Percentiles rank a stretch among this genome's conserved stretches.
phyloP scores from a whole-genome alignment of 768 basidiomycete genomes.

The Gelatoporia subvermispora region DNA sequence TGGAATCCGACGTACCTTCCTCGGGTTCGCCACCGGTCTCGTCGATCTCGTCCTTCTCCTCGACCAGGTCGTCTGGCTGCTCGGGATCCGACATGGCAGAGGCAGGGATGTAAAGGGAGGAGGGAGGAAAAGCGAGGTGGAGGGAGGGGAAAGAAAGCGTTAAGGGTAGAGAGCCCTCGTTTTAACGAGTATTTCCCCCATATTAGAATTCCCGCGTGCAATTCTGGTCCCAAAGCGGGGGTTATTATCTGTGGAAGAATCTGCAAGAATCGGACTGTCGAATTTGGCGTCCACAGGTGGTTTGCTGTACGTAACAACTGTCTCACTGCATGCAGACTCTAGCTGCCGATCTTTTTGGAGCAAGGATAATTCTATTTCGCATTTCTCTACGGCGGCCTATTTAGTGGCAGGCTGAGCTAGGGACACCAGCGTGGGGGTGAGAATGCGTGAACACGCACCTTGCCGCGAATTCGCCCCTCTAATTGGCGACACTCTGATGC shows the following conservation, averaged over 20 bases:
- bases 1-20: constrained; percentile 23
- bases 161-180: constrained; percentile 59
- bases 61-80: constrained; percentile 46
- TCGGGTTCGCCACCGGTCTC: constrained; percentile 36
- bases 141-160: constrained; percentile 51
- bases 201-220: constrained; percentile 72
- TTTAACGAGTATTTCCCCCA: constrained; percentile 73
- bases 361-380: too few relatives aligned
- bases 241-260: constrained; percentile 37
- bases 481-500: constrained; percentile 10
- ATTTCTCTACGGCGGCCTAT: too few relatives aligned
- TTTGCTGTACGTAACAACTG: constrained; percentile 48
- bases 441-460: constrained; percentile 1
- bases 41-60: constrained; percentile 54
- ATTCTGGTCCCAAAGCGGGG: constrained; percentile 47
- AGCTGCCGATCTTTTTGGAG: constrained; percentile 1
- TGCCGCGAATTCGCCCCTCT: constrained; percentile 2
- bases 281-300: constrained; percentile 12
- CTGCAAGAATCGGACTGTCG: constrained; percentile 18
- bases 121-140: constrained; percentile 29
- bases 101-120: constrained; percentile 21
- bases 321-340: constrained; percentile 9
- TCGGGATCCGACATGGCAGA: constrained; percentile 60
- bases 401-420: too few relatives aligned
- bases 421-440: too few relatives aligned